phyloP scores from a whole-genome alignment of 208 protist species.

The Porcisia deanei region DNA sequence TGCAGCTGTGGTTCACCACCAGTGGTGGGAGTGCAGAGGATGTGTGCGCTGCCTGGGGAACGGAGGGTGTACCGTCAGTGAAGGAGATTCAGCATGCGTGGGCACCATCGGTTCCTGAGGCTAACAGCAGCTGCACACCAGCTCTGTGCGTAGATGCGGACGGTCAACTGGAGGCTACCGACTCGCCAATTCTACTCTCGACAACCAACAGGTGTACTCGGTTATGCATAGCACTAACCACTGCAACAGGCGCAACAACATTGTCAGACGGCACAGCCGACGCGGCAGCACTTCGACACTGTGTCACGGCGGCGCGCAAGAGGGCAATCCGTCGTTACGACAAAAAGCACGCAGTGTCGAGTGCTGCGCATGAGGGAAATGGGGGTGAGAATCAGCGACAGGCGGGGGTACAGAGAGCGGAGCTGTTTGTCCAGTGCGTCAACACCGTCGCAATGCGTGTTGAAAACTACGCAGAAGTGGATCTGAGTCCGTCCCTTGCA shows the following conservation, averaged over 20 bases:
- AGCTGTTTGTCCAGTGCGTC: constrained; percentile 23
- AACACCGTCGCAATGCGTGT: constrained; percentile 46
- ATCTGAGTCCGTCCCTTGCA: constrained; percentile 52
- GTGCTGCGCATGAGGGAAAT: not conserved
- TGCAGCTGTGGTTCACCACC: constrained; percentile 38
- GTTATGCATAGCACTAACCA: constrained; percentile 34
- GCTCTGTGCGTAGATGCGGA: constrained; percentile 9
- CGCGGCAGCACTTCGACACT: constrained; percentile 10
- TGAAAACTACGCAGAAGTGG: constrained; percentile 70
- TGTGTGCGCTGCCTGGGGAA: constrained; percentile 16
- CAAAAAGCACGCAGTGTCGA: constrained; percentile 3
- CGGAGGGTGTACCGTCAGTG: constrained; percentile 3
- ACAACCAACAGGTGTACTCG: constrained; percentile 28
- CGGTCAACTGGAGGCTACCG: constrained; percentile 16
- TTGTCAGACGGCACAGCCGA: not conserved
- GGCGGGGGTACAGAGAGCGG: constrained; percentile 10
- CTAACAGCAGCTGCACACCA: constrained; percentile 13
- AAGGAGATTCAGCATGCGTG: constrained; percentile 26
- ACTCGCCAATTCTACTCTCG: constrained; percentile 29
- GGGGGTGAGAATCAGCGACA: not conserved
- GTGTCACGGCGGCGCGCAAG: constrained; percentile 27
- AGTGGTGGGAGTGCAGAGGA: constrained; percentile 21
- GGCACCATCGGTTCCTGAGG: constrained; percentile 5
- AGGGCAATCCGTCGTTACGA: constrained; percentile 25
- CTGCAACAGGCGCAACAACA: not conserved